A percentile compares a stretch with the other conserved stretches of the same genome.
Evolutionary conservation across 345 rosid species (phyloP).

Genomic region (Lagerstroemia speciosa): DNA sequence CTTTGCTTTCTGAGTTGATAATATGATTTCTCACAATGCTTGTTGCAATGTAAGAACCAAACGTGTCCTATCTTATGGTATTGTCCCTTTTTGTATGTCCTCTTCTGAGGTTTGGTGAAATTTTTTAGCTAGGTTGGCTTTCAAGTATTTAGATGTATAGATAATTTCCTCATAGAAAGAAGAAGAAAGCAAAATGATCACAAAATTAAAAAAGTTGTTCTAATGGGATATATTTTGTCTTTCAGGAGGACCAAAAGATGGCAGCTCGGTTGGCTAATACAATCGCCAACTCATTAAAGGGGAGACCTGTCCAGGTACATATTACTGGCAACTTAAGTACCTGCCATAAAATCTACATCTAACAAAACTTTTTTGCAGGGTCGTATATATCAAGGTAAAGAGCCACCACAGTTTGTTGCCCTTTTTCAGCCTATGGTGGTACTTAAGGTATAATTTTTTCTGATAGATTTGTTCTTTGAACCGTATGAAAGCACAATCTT

Average conservation of each 20-base stretch:
- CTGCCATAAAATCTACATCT: neutral
- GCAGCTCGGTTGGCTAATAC: conserved; percentile 67
- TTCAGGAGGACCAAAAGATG: conserved; percentile 85
- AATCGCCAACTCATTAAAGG: conserved; percentile 76
- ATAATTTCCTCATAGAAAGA: neutral
- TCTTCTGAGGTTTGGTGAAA: neutral
- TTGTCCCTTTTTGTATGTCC: neutral
- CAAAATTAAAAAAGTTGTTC: neutral
- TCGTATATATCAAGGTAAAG: conserved; percentile 80
- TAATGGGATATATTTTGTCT: neutral
- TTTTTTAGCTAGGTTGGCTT: neutral
- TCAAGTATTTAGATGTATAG: neutral
- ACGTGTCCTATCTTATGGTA: neutral
- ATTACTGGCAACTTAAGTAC: conserved; percentile 4
- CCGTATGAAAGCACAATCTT: neutral
- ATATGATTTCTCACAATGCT: neutral
- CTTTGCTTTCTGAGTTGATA: neutral
- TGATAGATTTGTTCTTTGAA: neutral
- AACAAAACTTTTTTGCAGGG: conserved; percentile 42
- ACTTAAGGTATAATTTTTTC: conserved; percentile 58
- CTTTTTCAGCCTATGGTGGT: conserved; percentile 86
- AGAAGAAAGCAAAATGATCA: neutral
- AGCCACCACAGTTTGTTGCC: conserved; percentile 90
- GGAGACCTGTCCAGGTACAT: conserved; percentile 86
- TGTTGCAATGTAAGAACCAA: neutral